phyloP scores from a whole-genome alignment of 177 flowering plant species.

The Vitis hybrid region DNA sequence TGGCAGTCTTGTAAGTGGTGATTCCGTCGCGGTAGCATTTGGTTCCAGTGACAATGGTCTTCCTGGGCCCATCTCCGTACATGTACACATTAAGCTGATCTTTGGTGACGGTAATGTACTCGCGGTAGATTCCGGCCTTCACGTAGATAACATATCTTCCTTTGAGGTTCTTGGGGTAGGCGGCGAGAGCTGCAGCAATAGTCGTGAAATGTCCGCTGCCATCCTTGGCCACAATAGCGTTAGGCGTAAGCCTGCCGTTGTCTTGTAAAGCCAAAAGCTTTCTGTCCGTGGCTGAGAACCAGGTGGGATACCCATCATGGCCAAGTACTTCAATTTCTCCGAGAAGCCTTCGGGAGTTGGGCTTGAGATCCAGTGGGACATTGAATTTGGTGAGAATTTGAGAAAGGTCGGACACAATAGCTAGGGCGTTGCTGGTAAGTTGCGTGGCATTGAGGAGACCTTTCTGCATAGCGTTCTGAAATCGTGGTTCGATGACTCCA shows the following conservation, averaged over 20 bases:
- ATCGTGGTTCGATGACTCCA: conserved; percentile 26
- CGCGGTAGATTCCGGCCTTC: conserved; percentile 58
- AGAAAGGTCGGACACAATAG: conserved; percentile 44
- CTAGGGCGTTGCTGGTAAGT: conserved; percentile 51
- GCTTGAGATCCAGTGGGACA: conserved; percentile 10
- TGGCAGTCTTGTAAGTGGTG: conserved; percentile 41
- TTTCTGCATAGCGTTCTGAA: conserved; percentile 29
- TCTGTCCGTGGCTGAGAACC: conserved; percentile 49
- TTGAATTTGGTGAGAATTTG: conserved; percentile 11
- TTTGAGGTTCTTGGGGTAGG: conserved; percentile 33
- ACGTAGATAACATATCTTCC: conserved; percentile 51
- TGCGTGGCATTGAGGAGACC: conserved; percentile 23
- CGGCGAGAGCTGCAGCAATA: conserved; percentile 41
- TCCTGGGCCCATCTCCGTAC: conserved; percentile 67
- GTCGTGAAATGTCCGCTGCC: conserved; percentile 62
- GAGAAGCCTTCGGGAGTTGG: conserved; percentile 27
- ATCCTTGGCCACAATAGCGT: conserved; percentile 70
- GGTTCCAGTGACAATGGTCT: conserved; percentile 48
- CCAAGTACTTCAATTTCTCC: background rate
- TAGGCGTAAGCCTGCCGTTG: conserved; percentile 23
- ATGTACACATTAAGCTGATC: conserved; percentile 38
- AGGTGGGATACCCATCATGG: conserved; percentile 33
- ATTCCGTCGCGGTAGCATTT: conserved; percentile 28
- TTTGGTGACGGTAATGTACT: conserved; percentile 34
- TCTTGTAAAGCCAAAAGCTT: conserved; percentile 32